Base-by-base conservation (phyloP, 352 stramenopile species). In the Pythium dissimile region DNA sequence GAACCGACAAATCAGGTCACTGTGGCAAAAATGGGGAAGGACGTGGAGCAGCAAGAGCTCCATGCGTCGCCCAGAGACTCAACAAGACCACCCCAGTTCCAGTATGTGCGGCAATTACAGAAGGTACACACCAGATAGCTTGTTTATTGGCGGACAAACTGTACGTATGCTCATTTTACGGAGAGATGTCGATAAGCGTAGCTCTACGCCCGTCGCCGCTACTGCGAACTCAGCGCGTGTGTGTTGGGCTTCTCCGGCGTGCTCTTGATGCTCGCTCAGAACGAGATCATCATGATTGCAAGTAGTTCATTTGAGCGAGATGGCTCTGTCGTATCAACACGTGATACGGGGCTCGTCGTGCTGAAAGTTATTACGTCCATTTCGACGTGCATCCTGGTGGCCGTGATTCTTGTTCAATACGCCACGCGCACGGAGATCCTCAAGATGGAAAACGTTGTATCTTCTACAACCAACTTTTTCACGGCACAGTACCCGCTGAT, bases 211-310 rank as follows among this genome's bases (percentile, higher is more conserved):
- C 59, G 60, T 3, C 70, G 80, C 18, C 67, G 72, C 2, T 70
- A 60, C 9, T 85, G 71, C 61, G 78, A 89, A 37, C 61, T 86
- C n/a, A 42, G 50, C n/a, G 69, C 74, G 0, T 88, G 77, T 20
- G 57, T 62, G 11, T 28, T 84, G 1, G 80, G 58, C 15, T 59
- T 86, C 0, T 16, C 76, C 1, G 81, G 81, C 9, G 59, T 91
- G 10, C 31, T 79, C 16, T 38, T 91, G 26, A 91, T 91, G 81
- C 72, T 91, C 4, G 66, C 55, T n/a, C 69, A 88, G 52, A 90
- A 88, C 52, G 77, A 90, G 37, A 59, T 83, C 9, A 24, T 85
- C 9, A 73, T 69, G 54, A 60, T 23, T 28, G 45, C 3, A 13
- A 27, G 43, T 4, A 26, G n/a, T 15, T n/a, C 23, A 46, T 16